Percentiles rank a stretch among this genome's conserved stretches.
Evolutionary conservation across 768 basidiomycete genomes (phyloP).

Genomic region (Suillus weaverae): DNA sequence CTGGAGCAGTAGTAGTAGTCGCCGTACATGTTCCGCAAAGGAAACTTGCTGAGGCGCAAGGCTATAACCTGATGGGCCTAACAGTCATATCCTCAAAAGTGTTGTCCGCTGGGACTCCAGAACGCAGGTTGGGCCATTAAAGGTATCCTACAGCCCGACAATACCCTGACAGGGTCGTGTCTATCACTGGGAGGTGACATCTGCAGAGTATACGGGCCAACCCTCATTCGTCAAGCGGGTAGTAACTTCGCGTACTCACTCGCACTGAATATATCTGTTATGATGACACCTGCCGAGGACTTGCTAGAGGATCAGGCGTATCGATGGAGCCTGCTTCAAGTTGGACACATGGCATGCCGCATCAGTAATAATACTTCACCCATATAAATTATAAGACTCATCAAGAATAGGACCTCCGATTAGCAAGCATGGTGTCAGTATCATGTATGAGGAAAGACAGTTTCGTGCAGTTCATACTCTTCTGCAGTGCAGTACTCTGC

Average conservation of each 20-base stretch:
- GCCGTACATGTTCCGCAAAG: neutral
- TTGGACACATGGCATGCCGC: neutral
- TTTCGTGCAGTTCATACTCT: neutral
- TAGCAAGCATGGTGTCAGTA: neutral
- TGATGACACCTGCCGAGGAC: neutral
- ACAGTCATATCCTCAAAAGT: neutral
- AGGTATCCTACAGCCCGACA: neutral
- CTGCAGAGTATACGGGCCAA: neutral
- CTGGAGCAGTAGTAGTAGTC: neutral
- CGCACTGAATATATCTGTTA: neutral
- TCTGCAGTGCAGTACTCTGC: neutral
- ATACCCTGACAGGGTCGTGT: neutral
- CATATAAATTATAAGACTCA: neutral
- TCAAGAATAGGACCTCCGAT: no score
- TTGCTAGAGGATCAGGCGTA: neutral
- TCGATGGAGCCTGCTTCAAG: neutral
- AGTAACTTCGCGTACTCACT: neutral
- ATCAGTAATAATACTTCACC: neutral
- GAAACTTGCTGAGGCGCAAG: neutral
- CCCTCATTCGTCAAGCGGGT: neutral
- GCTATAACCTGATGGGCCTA: neutral
- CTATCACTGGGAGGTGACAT: neutral
- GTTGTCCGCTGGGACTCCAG: neutral
- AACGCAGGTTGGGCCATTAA: neutral
- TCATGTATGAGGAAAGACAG: neutral